Conservation (phyloP, 2,329 filamentous ascomycete genomes). For the Elsinoe batatas region DNA sequence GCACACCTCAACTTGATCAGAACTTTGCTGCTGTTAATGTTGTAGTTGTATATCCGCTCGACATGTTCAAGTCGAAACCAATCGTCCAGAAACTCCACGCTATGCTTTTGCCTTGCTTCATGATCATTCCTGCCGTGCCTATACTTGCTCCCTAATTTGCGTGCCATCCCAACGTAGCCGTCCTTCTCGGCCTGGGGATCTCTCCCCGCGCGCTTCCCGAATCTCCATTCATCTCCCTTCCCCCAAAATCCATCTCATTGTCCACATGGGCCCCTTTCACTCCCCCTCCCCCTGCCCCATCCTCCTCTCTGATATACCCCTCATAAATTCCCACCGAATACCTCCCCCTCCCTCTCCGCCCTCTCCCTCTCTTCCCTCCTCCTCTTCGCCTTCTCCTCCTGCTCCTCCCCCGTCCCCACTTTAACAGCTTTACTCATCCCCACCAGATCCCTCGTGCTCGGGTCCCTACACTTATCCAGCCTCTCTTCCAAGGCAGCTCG, state of each 20-base stretch:
- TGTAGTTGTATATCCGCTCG: background rate
- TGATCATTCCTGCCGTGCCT: too few species aligned
- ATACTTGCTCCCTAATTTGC: too few species aligned
- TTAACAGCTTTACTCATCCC: constrained; percentile 54
- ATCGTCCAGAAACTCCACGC: too few species aligned
- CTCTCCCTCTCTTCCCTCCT: constrained; percentile 27
- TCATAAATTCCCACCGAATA: constrained; percentile 26
- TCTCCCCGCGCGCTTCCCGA: too few species aligned
- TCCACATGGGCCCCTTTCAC: background rate
- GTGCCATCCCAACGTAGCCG: background rate
- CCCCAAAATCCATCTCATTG: too few species aligned
- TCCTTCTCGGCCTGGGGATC: background rate
- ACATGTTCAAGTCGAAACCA: too few species aligned
- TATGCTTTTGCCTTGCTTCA: too few species aligned
- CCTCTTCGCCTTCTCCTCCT: constrained; percentile 33
- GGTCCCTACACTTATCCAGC: constrained; percentile 5
- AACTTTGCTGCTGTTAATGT: background rate
- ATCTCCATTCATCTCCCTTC: too few species aligned
- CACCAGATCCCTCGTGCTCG: constrained; percentile 44
- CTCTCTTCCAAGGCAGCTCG: constrained; percentile 48
- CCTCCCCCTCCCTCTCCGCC: constrained; percentile 31
- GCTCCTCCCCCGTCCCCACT: constrained; percentile 23
- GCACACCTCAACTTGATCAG: too few species aligned
- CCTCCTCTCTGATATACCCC: background rate
- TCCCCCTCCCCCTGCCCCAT: background rate